Evolutionary conservation across 371 early-diverging fungal species (phyloP).

Genomic region (Syncephalis plumigaleata): DNA sequence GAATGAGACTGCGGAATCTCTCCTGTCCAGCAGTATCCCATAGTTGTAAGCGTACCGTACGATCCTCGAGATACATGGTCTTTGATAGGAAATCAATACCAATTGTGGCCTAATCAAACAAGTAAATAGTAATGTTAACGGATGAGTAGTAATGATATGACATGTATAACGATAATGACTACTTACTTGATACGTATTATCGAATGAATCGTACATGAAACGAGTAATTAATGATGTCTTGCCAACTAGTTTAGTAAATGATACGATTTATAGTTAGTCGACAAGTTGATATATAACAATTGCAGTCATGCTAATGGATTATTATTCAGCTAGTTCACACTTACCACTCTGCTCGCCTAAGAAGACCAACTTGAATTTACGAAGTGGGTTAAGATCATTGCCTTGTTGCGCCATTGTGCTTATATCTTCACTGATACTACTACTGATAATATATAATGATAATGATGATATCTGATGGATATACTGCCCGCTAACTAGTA

Average conservation of each 20-base stretch:
- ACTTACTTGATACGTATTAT: slow-evolving; percentile 83
- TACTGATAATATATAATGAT: no score
- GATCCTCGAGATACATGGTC: slow-evolving; percentile 95
- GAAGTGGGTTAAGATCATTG: slow-evolving; percentile 42
- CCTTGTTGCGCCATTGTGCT: slow-evolving; percentile 13
- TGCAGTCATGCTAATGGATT: no score
- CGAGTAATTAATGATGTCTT: slow-evolving; percentile 98
- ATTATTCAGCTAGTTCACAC: slow-evolving; percentile 3
- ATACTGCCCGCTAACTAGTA: no score
- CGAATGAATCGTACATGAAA: slow-evolving; percentile 98
- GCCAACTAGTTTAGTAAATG: slow-evolving; percentile 51
- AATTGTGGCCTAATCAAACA: slow-evolving; percentile 78
- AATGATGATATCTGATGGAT: no score
- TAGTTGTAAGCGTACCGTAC: slow-evolving; percentile 93
- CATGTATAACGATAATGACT: slow-evolving; percentile 1
- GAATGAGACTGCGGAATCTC: slow-evolving; percentile 91
- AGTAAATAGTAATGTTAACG: background rate
- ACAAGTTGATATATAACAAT: no score
- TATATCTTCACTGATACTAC: no score
- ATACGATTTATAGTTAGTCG: no score
- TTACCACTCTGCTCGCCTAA: slow-evolving; percentile 93
- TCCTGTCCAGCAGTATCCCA: slow-evolving; percentile 99
- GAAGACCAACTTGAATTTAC: slow-evolving; percentile 85
- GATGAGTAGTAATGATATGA: slow-evolving; percentile 3
- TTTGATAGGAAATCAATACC: slow-evolving; percentile 99